Base-by-base conservation (phyloP, 805 yeast species). In the Debaryomyces prosopidis region DNA sequence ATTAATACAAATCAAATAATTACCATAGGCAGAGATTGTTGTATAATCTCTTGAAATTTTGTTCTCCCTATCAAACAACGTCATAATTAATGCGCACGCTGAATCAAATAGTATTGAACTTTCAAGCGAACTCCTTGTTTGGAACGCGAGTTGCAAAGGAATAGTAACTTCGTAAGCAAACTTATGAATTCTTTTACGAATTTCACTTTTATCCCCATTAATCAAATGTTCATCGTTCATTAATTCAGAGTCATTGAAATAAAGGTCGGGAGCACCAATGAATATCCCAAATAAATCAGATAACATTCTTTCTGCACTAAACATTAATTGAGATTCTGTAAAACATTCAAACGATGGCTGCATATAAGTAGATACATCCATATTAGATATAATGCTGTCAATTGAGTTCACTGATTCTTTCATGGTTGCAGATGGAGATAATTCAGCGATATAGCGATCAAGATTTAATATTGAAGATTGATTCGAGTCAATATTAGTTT, bases 201-300 rank as follows among this genome's bases (percentile, higher is more conserved):
- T 17, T 20, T 45, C 52, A 12, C 52, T 56, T 11, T 50, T 39
- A 6, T 38, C 30, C 2, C 38, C 27, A 10, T 46, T 46, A 23
- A 4, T 10, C 12, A 57, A 48, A 27, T 49, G 48, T 7, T 47
- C 46, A n/a, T 51, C 56, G 23, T 55, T 43, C 62, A 61, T 58
- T 30, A 62, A 45, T 7, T 45, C 42, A 11, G 42, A 34, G 30
- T 66, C 71, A 39, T 62, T 63, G 45, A 67, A 67, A 47, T 65
- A 71, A 18, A 62, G 51, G 15, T 58, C 61, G 1, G 77, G 74
- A 1, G 62, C 62, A 0, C 64, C 62, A 4, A 54, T 52, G 48
- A 70, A 71, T 3, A 70, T 58, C 7, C 55, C 46, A 45, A 71
- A 63, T 10, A 68, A 50, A 37, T 68, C 69, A 3, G 68, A 47